These are phyloP conservation scores for Cyclaneusma minus DNA, from an alignment of 2,329 filamentous ascomycete species.

Conservation along the genomic window DNA sequence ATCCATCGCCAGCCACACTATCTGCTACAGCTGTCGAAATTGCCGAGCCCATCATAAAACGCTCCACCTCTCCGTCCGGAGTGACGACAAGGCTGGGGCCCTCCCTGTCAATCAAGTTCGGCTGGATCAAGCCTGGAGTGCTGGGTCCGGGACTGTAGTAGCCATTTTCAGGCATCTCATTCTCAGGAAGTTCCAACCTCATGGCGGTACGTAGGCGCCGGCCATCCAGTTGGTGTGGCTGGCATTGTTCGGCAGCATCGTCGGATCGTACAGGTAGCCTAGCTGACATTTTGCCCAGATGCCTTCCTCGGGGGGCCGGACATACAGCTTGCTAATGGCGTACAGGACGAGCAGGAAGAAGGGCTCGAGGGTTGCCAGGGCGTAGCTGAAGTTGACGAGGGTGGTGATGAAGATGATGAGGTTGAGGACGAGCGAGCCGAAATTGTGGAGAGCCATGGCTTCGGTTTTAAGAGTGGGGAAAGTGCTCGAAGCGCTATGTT, in stretches of 20 bases:
- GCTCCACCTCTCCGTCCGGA: too few species aligned
- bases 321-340: conserved; percentile 30
- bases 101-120: too few species aligned
- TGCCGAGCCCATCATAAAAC: too few species aligned
- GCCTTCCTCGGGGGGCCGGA: conserved; percentile 28
- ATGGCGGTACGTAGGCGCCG: conserved; percentile 23
- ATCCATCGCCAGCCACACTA: too few species aligned
- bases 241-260: conserved; percentile 8
- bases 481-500: too few species aligned
- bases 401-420: conserved; percentile 37
- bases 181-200: conserved; percentile 5
- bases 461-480: too few species aligned
- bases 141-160: conserved; percentile 1
- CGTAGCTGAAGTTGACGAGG: conserved; percentile 35
- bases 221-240: conserved; percentile 20
- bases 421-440: conserved; percentile 34
- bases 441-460: conserved; percentile 35
- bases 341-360: conserved; percentile 30
- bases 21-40: too few species aligned
- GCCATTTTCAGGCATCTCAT: conserved; percentile 2
- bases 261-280: conserved; percentile 13
- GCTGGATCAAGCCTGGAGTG: conserved; percentile 1
- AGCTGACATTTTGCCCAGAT: conserved; percentile 22
- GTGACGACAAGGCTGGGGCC: too few species aligned
- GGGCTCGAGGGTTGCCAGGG: conserved; percentile 31